Conservation (phyloP, 768 basidiomycete genomes). For the Rhodotorula taiwanensis region DNA sequence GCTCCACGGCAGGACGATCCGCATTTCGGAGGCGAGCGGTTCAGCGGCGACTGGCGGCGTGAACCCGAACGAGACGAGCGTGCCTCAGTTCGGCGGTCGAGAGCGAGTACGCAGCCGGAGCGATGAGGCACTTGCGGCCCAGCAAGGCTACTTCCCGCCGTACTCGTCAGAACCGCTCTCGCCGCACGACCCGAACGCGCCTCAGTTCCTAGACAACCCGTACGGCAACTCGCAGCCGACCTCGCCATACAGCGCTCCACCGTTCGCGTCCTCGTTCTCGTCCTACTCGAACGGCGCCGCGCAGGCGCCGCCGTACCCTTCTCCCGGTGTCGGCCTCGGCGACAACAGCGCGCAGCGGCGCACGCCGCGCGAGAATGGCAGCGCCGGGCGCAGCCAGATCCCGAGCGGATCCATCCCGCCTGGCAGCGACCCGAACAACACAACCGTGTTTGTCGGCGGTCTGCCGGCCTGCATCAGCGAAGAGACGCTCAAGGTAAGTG, state of each 20-base stretch:
- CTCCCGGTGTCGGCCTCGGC: neutral
- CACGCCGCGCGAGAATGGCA: neutral
- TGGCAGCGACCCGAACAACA: conserved; percentile 90
- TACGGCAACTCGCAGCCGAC: neutral
- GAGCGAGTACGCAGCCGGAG: conserved; percentile 25
- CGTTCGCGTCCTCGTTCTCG: neutral
- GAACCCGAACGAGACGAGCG: conserved; percentile 11
- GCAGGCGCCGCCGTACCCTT: conserved; percentile 6
- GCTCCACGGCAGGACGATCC: conserved; percentile 37
- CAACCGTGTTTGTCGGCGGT: conserved; percentile 87
- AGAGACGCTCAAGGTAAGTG: conserved; percentile 70
- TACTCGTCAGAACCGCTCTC: neutral
- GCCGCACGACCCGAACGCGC: conserved; percentile 9
- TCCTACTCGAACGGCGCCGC: no score
- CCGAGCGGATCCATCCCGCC: conserved; percentile 54
- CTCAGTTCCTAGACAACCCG: neutral
- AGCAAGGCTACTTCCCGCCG: conserved; percentile 27
- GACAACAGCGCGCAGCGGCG: neutral
- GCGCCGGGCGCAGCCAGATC: neutral
- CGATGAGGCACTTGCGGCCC: conserved; percentile 8
- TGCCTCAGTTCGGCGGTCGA: neutral
- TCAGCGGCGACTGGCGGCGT: conserved; percentile 13
- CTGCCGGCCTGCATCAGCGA: conserved; percentile 80
- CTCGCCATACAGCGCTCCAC: conserved; percentile 8
- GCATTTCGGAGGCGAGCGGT: conserved; percentile 39